Evolutionary conservation across 139 green algal species (phyloP).

Genomic region (Volvox africanus): DNA sequence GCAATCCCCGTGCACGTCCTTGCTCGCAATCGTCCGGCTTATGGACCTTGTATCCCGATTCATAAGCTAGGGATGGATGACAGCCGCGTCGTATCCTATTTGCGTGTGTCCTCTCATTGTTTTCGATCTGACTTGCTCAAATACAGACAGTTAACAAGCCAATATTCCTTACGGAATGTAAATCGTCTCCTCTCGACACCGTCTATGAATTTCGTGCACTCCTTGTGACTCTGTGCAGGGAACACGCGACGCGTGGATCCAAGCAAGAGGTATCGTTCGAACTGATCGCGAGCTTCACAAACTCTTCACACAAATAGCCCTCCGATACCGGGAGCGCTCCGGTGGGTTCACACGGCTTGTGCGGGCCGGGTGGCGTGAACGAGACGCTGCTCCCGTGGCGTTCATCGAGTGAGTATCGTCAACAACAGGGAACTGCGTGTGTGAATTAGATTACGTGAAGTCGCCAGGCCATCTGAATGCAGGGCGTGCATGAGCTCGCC

Average conservation of each 20-base stretch:
- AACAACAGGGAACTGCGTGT: neutral
- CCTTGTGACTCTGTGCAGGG: constrained; percentile 65
- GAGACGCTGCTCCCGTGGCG: constrained; percentile 89
- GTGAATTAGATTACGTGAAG: neutral
- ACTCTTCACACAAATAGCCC: constrained; percentile 88
- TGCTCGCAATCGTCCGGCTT: too few relatives aligned
- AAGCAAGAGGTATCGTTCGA: constrained; percentile 78
- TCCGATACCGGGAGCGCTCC: constrained; percentile 84
- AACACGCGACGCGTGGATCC: constrained; percentile 65
- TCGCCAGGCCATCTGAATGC: too few relatives aligned
- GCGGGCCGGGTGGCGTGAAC: constrained; percentile 69
- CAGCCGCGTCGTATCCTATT: too few relatives aligned
- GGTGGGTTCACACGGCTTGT: constrained; percentile 95
- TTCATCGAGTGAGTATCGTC: constrained; percentile 87
- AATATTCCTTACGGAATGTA: too few relatives aligned
- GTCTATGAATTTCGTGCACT: neutral
- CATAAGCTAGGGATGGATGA: too few relatives aligned
- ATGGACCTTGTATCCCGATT: too few relatives aligned
- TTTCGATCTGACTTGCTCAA: too few relatives aligned
- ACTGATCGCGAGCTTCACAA: constrained; percentile 86
- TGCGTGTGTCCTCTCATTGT: too few relatives aligned
- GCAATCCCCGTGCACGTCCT: too few relatives aligned
- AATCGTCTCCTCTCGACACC: too few relatives aligned
- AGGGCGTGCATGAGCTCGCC: too few relatives aligned
- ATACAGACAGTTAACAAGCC: too few relatives aligned